Evolutionary conservation across 2,329 filamentous ascomycete species (phyloP), one percentile per base, ranked within the genome.

Genomic region (Ceratocystis ficicola): DNA sequence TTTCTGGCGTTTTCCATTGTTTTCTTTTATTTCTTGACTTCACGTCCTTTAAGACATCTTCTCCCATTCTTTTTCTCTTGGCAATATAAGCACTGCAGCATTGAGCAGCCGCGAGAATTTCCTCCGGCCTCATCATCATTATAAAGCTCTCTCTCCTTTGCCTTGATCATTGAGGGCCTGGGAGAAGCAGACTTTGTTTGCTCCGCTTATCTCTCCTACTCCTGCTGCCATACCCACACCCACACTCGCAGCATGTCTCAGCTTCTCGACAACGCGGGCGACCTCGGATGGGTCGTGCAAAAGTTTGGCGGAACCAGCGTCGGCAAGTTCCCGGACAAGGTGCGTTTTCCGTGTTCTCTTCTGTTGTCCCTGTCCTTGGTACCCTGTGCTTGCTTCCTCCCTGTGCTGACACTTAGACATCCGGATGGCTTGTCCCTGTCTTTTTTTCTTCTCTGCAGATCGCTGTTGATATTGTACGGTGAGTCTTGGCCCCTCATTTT

Each of bases 301-400:
- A 96, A 96, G 76, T 96, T 95, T 75, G 92, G 92, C 69, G 93
- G 93, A 63, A 99, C 93, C 64, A 95, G 90, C 73, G 89, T 97
- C 63, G 94, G 93, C 71, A 97, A 97, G 77, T 96, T 95, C 72
- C 87, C 92, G 64, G 82, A 84, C 70, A 87, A 87, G 76, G 80
- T 82, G 72, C 67, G 77, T 75, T 57, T 28, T 20, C 50, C 50
- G 2, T 22, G 20, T 25, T 10, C 50, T 55, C 50, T 25, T 15
- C 50, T 20, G 22, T 6, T 28, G 50, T 30, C 50, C 36, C 50
- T 25, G 6, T n/a, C 44, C 15, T n/a, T 15, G 30, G 30, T 32
- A 32, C 30, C 36, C 10, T 41, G 36, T 12, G n/a, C n/a, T 10
- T 7, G 17, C 6, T 20, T 28, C 28, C 25, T n/a, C 52, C 28